Evolutionary conservation across 2,329 filamentous ascomycete species (phyloP), one percentile per base, ranked within the genome.

Genomic region (Aspergillus sp.): DNA sequence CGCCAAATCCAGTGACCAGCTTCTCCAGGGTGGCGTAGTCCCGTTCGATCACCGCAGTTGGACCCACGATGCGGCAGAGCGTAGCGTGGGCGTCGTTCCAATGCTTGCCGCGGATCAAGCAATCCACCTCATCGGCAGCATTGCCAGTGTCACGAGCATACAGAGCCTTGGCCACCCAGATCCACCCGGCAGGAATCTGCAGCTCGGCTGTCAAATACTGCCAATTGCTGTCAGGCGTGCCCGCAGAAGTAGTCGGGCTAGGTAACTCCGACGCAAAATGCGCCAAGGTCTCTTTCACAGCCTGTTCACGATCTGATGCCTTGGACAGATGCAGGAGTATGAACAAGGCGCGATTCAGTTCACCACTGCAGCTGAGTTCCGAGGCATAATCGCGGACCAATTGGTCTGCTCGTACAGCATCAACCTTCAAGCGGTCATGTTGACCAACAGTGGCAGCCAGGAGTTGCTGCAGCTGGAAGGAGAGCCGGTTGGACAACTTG

Each of bases 101-200:
- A 40, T 89, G 85, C 36, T 83, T 81, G 2, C 91, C 93, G 45
- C 85, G 84, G 54, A 97, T 81, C 11, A 99, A 84, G 64, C 87
- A 94, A 50, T 87, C 81, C 9, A 93, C 88, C 70, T 96, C 90
- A 4, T 79, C 78, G 43, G 79, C 81, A 10, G 88, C 80, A 67
- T 92, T 85, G 58, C 85, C 84, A 64, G 82, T 84, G 53, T 86
- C 86, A 56, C 89, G 88, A 72, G 91, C 91, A 71, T 88, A 88
- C 13, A 93, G 79, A 11, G 92, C 92, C 66, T 92, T 89, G 16
- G 94, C 90, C 54, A 90, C 84, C 85, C 89, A 96, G 47, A 97
- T 80, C 91, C 93, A 96, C 3, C 81, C 71, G 1, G 80, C 72
- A 0, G 93, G 91, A 40, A 97, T 83, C 57, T 84, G 82, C 49